phyloP scores from a whole-genome alignment of 257 asterid genomes.

The Solanum chiquidenum region DNA sequence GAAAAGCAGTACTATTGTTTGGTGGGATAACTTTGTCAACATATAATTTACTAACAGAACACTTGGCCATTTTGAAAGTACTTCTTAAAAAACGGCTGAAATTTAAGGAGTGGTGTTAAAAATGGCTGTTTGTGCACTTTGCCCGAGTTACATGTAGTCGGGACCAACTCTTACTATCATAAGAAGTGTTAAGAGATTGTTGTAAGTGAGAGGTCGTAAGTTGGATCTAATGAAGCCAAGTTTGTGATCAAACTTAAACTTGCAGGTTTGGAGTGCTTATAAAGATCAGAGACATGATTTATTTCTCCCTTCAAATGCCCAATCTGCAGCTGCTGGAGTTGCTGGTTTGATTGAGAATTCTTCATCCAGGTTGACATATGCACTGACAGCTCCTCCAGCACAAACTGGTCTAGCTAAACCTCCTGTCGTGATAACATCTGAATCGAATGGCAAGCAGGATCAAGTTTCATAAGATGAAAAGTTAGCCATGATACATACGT shows the following conservation, averaged over 20 bases:
- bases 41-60: neutral
- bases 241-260: neutral
- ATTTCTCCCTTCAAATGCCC: conserved; percentile 96
- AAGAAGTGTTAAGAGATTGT: neutral
- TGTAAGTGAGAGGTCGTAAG: neutral
- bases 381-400: conserved; percentile 71
- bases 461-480: neutral
- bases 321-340: conserved; percentile 95
- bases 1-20: neutral
- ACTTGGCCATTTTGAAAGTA: neutral
- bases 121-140: neutral
- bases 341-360: conserved; percentile 96
- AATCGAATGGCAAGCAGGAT: conserved; percentile 41
- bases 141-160: neutral
- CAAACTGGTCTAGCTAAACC: conserved; percentile 39
- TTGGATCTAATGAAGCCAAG: neutral
- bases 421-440: conserved; percentile 25
- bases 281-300: conserved; percentile 95
- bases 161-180: neutral
- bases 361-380: conserved; percentile 64
- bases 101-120: neutral
- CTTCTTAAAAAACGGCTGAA: neutral
- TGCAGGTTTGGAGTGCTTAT: conserved; percentile 96
- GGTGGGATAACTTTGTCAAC: neutral
- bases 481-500: neutral